A percentile compares a stretch with the other conserved stretches of the same genome.
Evolutionary conservation across 768 basidiomycete species (phyloP).

Genomic region (Nevesoporus exiguus): DNA sequence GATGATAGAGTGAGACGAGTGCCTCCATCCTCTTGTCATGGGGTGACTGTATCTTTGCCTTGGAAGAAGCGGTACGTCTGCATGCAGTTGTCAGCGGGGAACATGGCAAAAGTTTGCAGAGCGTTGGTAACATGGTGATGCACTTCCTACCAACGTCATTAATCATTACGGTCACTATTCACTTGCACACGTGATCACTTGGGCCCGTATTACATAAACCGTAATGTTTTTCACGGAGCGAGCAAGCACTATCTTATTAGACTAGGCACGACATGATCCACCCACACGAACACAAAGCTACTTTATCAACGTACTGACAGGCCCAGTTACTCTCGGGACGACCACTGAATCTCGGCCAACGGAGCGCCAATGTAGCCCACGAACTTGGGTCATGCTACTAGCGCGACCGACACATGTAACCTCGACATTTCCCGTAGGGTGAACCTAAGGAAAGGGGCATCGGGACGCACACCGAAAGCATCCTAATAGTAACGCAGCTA

Average conservation of each 20-base stretch:
- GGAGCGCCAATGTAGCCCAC: not conserved
- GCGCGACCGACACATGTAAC: not conserved
- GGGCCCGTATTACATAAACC: slow-evolving; percentile 16
- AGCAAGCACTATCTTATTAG: not conserved
- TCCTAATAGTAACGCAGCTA: not conserved
- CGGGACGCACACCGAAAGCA: not conserved
- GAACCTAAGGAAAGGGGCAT: not conserved
- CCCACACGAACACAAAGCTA: not conserved
- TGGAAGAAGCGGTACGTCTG: slow-evolving; percentile 24
- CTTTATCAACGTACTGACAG: not conserved
- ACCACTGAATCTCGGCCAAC: not conserved
- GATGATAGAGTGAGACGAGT: slow-evolving; percentile 76
- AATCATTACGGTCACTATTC: not conserved
- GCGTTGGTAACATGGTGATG: slow-evolving; percentile 13
- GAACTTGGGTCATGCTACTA: not conserved
- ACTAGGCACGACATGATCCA: not conserved
- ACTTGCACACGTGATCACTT: not conserved
- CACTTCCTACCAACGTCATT: not conserved
- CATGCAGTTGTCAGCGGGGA: slow-evolving; percentile 2
- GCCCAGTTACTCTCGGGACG: not conserved
- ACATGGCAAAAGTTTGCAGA: slow-evolving; percentile 6
- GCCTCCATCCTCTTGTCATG: slow-evolving; percentile 53
- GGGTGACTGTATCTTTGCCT: slow-evolving; percentile 12
- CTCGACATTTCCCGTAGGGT: not conserved
- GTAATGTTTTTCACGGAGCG: not conserved